Evolutionary conservation across 345 rosid genomes (phyloP).

Genomic region (Citrus cavaleriei): DNA sequence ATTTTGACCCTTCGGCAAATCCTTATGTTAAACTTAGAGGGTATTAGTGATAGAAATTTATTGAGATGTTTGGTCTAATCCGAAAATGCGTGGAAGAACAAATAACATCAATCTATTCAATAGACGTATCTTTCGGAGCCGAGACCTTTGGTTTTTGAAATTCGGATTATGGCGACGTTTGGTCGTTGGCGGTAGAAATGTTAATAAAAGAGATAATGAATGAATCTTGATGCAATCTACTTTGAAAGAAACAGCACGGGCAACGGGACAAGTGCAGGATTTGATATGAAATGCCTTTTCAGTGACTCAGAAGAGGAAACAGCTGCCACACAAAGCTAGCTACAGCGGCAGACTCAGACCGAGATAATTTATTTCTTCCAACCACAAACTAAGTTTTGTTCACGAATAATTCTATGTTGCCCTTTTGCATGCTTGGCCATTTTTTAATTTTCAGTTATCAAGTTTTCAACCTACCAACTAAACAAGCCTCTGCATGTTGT

Average conservation of each 20-base stretch:
- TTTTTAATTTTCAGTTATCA: neutral
- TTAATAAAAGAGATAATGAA: neutral
- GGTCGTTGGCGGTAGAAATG: neutral
- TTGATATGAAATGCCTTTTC: constrained; percentile 13
- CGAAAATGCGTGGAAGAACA: no score
- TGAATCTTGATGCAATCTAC: constrained; percentile 24
- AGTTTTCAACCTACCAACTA: neutral
- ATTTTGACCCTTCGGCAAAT: no score
- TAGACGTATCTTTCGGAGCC: no score
- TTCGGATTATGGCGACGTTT: neutral
- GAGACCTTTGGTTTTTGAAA: neutral
- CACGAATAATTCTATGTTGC: neutral
- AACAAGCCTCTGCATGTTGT: neutral
- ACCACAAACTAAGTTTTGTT: neutral
- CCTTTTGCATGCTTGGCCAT: neutral
- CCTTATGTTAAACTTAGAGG: no score
- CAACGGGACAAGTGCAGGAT: constrained; percentile 8
- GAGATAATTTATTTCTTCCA: neutral
- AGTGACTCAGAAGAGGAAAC: neutral
- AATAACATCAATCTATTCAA: no score
- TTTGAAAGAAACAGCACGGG: constrained; percentile 9
- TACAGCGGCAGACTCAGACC: neutral
- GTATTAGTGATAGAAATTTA: no score
- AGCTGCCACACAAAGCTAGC: neutral
- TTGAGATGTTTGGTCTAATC: no score